Base-by-base conservation (phyloP, 164 flowering plant species). In the Litsea cubeba region DNA sequence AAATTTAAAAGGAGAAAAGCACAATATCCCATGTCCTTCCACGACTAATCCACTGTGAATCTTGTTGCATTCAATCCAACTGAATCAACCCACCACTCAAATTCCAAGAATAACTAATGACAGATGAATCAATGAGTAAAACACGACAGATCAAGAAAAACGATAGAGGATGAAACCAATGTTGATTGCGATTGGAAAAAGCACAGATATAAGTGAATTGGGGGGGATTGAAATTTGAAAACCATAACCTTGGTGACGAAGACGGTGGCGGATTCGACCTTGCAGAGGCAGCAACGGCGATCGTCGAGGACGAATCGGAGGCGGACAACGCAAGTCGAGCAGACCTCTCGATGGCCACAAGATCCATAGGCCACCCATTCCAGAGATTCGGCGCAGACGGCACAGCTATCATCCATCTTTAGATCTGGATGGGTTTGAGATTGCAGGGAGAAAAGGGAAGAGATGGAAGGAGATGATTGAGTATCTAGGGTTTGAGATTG, bases 281-380 rank as follows among this genome's bases (percentile, higher is more conserved):
- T 95, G 89, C 97, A 95, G 76, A 95, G 85, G 78, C 98, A 95
- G 82, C 98, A 95, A 14, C 84, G 87, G 28, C 83, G 87, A 83
- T 95, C 98, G 57, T 84, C 82, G 75, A 92, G 91, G 71, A 95
- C 89, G 84, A 91, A 92, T 11, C 98, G 92, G 69, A 95, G 97
- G 50, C 98, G 97, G 72, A 84, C 86, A 22, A 95, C 98, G 82
- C 98, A 95, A 23, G 94, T 92, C 32, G 98, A 92, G 83, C 98
- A 95, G 0, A 95, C 97, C 22, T 95, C 98, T 24, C 89, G 87
- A 75, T 93, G 98, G 23, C 95, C 94, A 49, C 98, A 95, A 0
- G 88, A 71, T 0, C 97, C 98, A 65, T 92, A 95, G 1, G 97
- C 97, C 20, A 90, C 97, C 97, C 97, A 95, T 78, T 93, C 97